Evolutionary conservation across 208 protist genomes (phyloP), one percentile per base, ranked within the genome.

Genomic region (Acanthamoeba polyphaga): DNA sequence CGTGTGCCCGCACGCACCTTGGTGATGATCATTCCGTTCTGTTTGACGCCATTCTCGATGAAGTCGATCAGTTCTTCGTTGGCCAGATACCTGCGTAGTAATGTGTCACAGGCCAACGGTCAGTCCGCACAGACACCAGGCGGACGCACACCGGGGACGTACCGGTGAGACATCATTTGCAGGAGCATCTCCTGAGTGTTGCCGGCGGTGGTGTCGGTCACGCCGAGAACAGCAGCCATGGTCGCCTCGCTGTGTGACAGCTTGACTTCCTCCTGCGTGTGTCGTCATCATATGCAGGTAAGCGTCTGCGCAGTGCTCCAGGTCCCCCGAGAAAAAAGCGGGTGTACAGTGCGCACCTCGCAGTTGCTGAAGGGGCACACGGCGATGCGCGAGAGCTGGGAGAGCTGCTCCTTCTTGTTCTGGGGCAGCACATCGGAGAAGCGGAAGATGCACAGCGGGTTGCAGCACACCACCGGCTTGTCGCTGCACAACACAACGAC

Each of bases 371-470:
- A 89, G 8, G 80, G 80, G 34, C 80, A 89, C 17, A 89, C 80
- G 27, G 80, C 24, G 46, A 89, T 82, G 5, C 53, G 46, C 7
- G 46, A 55, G 29, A 89, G 24, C 72, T 80, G 80, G 13, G 46
- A 29, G n/a, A 55, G 46, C 80, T 89, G 80, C 34, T 89, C 80
- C 53, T 89, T 89, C 80, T 89, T 89, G n/a, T 89, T 55, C 29
- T 55, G 53, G 1, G 80, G 80, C 24, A 89, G 46, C 51, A 89
- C 51, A 27, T 89, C 80, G 49, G 80, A 66, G 53, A 66, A 89
- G 53, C 80, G 80, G 51, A 89, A 89, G 51, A 89, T 24, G 80
- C 80, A 89, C 13, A 89, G 80, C 51, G 80, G 80, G 29, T 89
- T 64, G 53, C 80, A 89, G 15, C 80, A 89, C 27, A 89, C 46